Evolutionary conservation across 2,329 filamentous ascomycete species (phyloP).

Genomic region (Ophidiomyces ophidiicola): DNA sequence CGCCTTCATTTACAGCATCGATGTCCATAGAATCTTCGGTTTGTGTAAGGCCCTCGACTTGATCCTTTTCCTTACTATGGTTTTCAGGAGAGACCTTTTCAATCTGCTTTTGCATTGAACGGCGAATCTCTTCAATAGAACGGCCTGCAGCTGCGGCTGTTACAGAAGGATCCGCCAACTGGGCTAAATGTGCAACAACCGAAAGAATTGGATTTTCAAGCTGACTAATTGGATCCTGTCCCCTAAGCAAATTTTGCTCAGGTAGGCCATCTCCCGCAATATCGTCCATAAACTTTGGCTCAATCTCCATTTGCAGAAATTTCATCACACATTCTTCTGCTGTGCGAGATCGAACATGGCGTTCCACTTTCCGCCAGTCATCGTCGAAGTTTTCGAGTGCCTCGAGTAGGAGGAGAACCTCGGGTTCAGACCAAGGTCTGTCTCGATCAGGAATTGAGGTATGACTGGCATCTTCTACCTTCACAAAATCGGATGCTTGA

Average conservation of each 20-base stretch:
- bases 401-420: conserved; percentile 79
- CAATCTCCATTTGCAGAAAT: conserved; percentile 91
- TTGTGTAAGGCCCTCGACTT: conserved; percentile 39
- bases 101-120: conserved; percentile 64
- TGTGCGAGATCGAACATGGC: conserved; percentile 81
- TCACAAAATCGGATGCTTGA: conserved; percentile 67
- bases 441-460: conserved; percentile 68
- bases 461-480: conserved; percentile 79
- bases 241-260: conserved; percentile 57
- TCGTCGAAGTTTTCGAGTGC: conserved; percentile 88
- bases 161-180: conserved; percentile 76
- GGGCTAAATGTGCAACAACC: conserved; percentile 85
- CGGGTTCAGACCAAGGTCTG: conserved; percentile 79
- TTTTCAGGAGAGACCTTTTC: conserved; percentile 52
- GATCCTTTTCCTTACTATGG: conserved; percentile 38
- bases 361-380: conserved; percentile 86
- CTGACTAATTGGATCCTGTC: conserved; percentile 78
- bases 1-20: conserved; percentile 30
- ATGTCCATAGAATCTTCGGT: conserved; percentile 50
- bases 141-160: conserved; percentile 83
- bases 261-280: conserved; percentile 43
- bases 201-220: conserved; percentile 95
- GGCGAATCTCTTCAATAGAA: conserved; percentile 75
- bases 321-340: conserved; percentile 94
- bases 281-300: conserved; percentile 89